phyloP scores from a whole-genome alignment of 1,139 yeast species.

The Pichia sp. region DNA sequence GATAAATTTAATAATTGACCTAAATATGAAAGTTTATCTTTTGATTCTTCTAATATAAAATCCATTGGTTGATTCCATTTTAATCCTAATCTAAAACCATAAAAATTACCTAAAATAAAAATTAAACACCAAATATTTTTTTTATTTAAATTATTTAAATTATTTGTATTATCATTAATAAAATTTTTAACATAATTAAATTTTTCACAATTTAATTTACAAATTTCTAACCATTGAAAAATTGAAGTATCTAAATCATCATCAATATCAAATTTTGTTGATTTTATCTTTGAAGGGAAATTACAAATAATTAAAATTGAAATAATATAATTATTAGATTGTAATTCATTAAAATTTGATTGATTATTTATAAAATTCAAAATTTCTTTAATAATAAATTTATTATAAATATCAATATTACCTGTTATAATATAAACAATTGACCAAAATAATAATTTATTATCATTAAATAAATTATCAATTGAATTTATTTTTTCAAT shows the following conservation, averaged over 20 bases:
- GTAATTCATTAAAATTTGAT: constrained; percentile 2
- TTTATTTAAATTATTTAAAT: constrained; percentile 13
- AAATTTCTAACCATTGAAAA: constrained; percentile 22
- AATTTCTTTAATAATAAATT: constrained; percentile 13
- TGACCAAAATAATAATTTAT: constrained; percentile 27
- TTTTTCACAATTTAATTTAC: constrained; percentile 16
- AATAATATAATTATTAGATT: constrained; percentile 15
- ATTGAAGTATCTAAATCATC: constrained; percentile 17
- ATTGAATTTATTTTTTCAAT: constrained; percentile 21
- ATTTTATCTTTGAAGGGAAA: constrained; percentile 22
- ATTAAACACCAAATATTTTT: constrained; percentile 21
- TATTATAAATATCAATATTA: constrained; percentile 16
- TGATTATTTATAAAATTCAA: background rate
- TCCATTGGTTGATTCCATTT: constrained; percentile 22
- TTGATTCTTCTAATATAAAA: constrained; percentile 11
- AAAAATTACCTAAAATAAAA: constrained; percentile 23
- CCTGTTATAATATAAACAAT: constrained; percentile 20
- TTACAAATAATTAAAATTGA: constrained; percentile 22
- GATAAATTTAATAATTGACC: constrained; percentile 19
- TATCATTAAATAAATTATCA: constrained; percentile 15
- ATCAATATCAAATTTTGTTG: constrained; percentile 9
- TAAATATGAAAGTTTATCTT: constrained; percentile 14
- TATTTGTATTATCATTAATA: constrained; percentile 17
- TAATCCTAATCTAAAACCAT: constrained; percentile 24
- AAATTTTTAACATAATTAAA: constrained; percentile 18